Base-by-base conservation (phyloP, 192 early-diverging fungal genomes). In the Backusella liffmaniae region DNA sequence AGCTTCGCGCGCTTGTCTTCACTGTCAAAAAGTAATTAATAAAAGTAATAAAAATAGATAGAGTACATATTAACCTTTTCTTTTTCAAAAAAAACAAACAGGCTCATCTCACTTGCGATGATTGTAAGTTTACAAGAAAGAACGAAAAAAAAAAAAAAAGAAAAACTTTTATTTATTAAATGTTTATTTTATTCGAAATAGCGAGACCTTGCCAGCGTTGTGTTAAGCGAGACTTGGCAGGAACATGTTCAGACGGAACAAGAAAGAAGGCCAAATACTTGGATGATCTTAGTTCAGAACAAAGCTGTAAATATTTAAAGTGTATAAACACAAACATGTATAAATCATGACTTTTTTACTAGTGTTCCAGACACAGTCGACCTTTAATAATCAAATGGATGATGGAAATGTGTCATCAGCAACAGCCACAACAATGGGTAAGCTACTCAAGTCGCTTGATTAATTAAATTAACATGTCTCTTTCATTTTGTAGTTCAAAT, bases 181-280 rank as follows among this genome's bases (percentile, higher is more conserved):
- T n/a, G 41, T 56, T 69, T 36, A 67, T 69, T 3, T 73, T 62
- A 53, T 44, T n/a, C 23, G 36, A 34, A 21, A 42, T 85, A 90
- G 88, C 86, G 53, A 92, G 97, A 23, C 97, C 97, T 37, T 98
- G 97, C 75, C 86, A 87, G 37, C 91, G 95, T 3, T 98, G 97
- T 77, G 86, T 94, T 23, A 97, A 96, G 84, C 83, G 91, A 67
- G 95, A 93, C 35, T 78, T 95, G 23, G 90, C 84, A 2, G 82
- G 75, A 29, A 90, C 92, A 5, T 97, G 97, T 76, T 87, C 91
- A 3, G 96, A 97, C 74, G 95, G 95, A 21, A 81, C 86, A 29
- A 88, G 96, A 75, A 98, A 96, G 78, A 95, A 92, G 80, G 95
- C 96, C 34, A 98, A 98, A 84, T 97, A 98, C 73, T 84, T 96